Evolutionary conservation across 2,329 filamentous ascomycete species (phyloP), one percentile per base, ranked within the genome.

Genomic region (Exophiala mesophila): DNA sequence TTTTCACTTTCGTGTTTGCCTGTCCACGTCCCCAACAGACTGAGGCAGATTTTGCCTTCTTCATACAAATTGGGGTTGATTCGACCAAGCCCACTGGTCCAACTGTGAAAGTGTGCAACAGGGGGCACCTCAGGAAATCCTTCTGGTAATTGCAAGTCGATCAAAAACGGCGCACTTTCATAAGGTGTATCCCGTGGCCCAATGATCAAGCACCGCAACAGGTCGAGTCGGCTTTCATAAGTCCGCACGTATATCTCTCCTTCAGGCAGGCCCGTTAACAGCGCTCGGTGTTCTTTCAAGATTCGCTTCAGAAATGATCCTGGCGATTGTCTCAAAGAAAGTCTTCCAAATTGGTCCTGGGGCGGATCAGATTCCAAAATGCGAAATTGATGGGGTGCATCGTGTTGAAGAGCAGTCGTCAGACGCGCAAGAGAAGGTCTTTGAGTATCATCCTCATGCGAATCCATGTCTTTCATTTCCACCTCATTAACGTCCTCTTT

Each of bases 21-120:
- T 39, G 75, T 70, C 77, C 77, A 81, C 2, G 77, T 81, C 9
- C 76, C 76, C 3, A 81, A 60, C 16, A 81, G 57, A 47, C 70
- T 74, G 12, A 81, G 60, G 52, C 78, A 81, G 21, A 81, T 78
- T 54, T 74, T 78, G 17, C 77, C 77, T 46, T 79, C 72, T 50
- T 80, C 76, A 57, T 80, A 80, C 1, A 82, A 59, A 50, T 82
- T 82, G 0, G 77, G 77, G 49, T 81, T 82, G 17, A 80, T 64
- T n/a, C 67, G 64, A 1, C 72, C 73, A 16, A 68, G 58, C 1
- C 69, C 69, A 41, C 65, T 59, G 0, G 72, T 76, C 76, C 76
- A 80, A 37, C 71, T 76, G 57, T 81, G 76, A 57, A 81, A 82
- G 58, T 68, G 74, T 1, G 71, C 70, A n/a, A 63, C 58, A 0